Evolutionary conservation across 1,284 basidiomycete genomes (phyloP), one percentile per base, ranked within the genome.

Genomic region (Spongiforma sp.): DNA sequence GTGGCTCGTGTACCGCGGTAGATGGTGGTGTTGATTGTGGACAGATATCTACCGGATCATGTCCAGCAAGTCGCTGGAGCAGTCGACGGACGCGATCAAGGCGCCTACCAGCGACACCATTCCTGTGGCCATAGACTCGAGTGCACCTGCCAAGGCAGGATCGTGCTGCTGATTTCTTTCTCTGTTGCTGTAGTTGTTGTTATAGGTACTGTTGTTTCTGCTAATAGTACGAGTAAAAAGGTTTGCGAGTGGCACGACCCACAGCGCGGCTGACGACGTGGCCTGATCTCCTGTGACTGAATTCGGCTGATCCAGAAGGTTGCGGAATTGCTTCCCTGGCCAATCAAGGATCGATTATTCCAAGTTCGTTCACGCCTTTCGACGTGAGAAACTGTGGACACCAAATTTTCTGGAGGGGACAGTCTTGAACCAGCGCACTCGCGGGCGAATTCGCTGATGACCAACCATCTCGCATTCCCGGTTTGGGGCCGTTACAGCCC

Each of bases 31-130:
- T 60, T 71, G 61, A 74, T n/a, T 2, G 14, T 56, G 33, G 37
- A 3, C 70, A 96, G 96, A 98, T 72, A 97, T 98, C 78, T 97
- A 97, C 85, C 93, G 91, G 75, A 95, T 98, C 75, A 95, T 95
- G 55, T 97, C 95, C 57, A 93, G 88, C 84, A 93, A 91, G 78
- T 83, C 93, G 41, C 89, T 98, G 67, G 96, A 97, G 75, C 90
- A 92, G 66, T 91, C 91, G 57, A 84, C 84, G 60, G 88, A 90
- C 71, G 81, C 85, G 61, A 90, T 93, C 80, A 88, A 84, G 77
- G 90, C 90, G 24, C 82, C 86, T 6, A 83, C 85, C 39, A 89
- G 89, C 61, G 89, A 90, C 73, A 88, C 90, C 59, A 91, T 96
- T 78, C 89, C 86, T 34, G 91, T 96, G 66, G 87, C 88, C 64